Conservation (phyloP, 108 stramenopile genomes). For the Thalassiosira profunda region DNA sequence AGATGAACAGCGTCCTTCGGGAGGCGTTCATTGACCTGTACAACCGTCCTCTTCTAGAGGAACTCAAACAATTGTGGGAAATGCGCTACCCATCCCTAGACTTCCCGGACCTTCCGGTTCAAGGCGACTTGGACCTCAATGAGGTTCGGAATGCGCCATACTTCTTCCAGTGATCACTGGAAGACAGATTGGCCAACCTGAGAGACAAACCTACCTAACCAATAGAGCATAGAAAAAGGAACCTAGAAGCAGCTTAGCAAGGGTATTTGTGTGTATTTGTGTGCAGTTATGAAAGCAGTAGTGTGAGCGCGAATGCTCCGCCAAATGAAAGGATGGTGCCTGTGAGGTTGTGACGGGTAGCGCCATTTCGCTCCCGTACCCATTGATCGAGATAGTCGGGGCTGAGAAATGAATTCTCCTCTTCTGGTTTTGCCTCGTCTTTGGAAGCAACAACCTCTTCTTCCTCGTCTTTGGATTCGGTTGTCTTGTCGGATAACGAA, state of each 20-base stretch:
- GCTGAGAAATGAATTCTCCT: background rate
- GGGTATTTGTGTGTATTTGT: too few relatives aligned
- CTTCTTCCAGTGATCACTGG: slow-evolving; percentile 97
- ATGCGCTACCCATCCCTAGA: slow-evolving; percentile 92
- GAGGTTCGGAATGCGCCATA: slow-evolving; percentile 95
- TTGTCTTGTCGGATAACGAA: too few relatives aligned
- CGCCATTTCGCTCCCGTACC: background rate
- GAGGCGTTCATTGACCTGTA: slow-evolving; percentile 97
- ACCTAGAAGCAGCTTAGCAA: too few relatives aligned
- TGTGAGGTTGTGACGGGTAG: too few relatives aligned
- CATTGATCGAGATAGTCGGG: background rate
- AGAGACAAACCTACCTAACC: too few relatives aligned
- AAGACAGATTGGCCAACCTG: too few relatives aligned
- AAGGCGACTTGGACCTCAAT: slow-evolving; percentile 91
- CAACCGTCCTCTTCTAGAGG: slow-evolving; percentile 89
- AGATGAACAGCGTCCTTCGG: slow-evolving; percentile 93
- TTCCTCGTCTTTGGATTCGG: too few relatives aligned
- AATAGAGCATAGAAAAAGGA: too few relatives aligned
- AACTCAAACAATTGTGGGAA: slow-evolving; percentile 77
- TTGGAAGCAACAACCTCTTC: too few relatives aligned
- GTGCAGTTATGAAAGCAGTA: too few relatives aligned
- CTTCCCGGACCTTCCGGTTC: slow-evolving; percentile 93
- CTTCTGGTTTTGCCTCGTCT: background rate
- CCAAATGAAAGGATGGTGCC: too few relatives aligned
- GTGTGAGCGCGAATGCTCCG: too few relatives aligned